Base-by-base conservation (phyloP, 2,329 filamentous ascomycete genomes). In the Penicillium sp. region DNA sequence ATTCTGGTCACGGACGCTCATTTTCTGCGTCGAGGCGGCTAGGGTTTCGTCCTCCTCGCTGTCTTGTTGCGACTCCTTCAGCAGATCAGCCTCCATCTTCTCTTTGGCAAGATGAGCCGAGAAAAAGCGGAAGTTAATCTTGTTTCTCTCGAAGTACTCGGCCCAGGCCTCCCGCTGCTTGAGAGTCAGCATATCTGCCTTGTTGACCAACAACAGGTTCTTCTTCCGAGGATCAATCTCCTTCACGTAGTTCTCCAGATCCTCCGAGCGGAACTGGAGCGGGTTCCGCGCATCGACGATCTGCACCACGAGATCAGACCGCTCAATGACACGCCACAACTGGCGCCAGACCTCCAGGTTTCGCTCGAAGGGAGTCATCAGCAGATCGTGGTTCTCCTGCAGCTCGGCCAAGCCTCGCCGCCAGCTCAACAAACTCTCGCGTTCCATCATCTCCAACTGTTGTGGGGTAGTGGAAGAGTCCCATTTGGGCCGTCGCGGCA, bases 341-440 rank as follows among this genome's bases (percentile, higher is more conserved):
- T 98, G 93, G 62, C 93, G 82, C 93, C 93, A 98, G 18, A 98
- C 93, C 61, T 98, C 94, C 47, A 98, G 62, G 63, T 98, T 98
- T 44, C 93, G 80, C 75, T 98, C 93, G 59, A 98, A 98, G 0
- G 93, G 93, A 0, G 93, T 98, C 87, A 98, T 90, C 39, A 98
- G 78, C 40, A 98, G 70, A 64, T 98, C 93, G 43, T 96, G 84
- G 58, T 86, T 88, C 71, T 98, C 91, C 60, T 96, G 87, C 38
- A 98, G 70, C 64, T 97, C 90, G 0, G 94, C 93, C 42, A 98
- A 71, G 0, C 89, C 89, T 61, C 93, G 77, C 55, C 93, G 78
- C 93, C 93, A 98, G 50, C 87, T 77, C 42, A 98, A 66, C 48
- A 98, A 81, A 57, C 81, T 82, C 48, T 90, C 84, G 56, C 83